Base-by-base conservation (phyloP, 2,329 filamentous ascomycete genomes). In the Beauveria sp. region DNA sequence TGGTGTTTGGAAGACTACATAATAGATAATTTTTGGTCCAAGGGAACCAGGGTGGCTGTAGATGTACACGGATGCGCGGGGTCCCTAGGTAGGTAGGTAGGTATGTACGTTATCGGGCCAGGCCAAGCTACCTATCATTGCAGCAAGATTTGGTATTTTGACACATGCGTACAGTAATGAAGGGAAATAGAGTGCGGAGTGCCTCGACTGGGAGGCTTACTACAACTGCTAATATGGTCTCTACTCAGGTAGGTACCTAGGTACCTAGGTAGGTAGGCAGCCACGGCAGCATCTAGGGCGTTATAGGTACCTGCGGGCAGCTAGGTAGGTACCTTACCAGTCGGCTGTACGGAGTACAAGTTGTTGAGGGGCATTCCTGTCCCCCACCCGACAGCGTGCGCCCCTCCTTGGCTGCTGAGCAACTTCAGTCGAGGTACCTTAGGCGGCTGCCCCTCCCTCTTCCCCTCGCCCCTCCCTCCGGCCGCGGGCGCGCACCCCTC, bases 401-500 rank as follows among this genome's bases (percentile, higher is more conserved):
- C 48, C 30, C 48, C 48, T 51, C 26, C n/a, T 51, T 48, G 14
- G 48, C 48, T 26, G 30, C 9, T 52, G 30, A 37, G 34, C 34
- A 37, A 37, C 34, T 16, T 37, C 34, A 16, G 12, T 37, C 10
- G 5, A 14, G 12, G 34, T 14, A 22, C 22, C 22, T 22, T 22
- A 34, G 9, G 5, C n/a, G 4, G 28, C 55, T 57, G 55, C 55
- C 55, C 55, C 55, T 58, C 55, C 46, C 40, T 24, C 43, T 44
- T 58, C 46, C 20, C 30, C 22, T 12, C 18, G 40, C 40, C 18
- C 26, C 24, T 22, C 34, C 18, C 43, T 50, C 55, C 37, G 46
- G 55, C 55, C 44, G 40, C 55, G 30, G 55, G 53, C 47, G 30
- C 30, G 26, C 47, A 16, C 56, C 56, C 47, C 47, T 51, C 56